These are phyloP conservation scores for Xylaria nigripes DNA, from an alignment of 495 filamentous ascomycete species.

Conservation along the genomic window DNA sequence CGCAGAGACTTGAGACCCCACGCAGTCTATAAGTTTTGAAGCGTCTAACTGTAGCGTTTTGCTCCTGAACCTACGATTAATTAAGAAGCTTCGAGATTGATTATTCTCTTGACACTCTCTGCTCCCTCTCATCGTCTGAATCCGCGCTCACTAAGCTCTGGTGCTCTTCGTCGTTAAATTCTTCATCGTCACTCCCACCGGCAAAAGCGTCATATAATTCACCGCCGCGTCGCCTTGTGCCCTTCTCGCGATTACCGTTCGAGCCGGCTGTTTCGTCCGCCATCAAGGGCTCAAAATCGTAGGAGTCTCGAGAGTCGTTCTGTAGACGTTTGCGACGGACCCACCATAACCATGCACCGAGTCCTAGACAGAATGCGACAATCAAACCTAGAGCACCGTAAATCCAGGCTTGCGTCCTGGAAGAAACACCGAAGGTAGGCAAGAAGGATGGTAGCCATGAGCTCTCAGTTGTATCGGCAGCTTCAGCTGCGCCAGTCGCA, in stretches of 20 bases:
- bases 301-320: slow-evolving; percentile 71
- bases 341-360: slow-evolving; percentile 72
- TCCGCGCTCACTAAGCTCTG: slow-evolving; percentile 17
- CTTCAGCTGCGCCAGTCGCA: slow-evolving; percentile 23
- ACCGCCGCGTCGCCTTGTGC: slow-evolving; percentile 54
- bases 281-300: slow-evolving; percentile 89
- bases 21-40: background rate
- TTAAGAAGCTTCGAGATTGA: background rate
- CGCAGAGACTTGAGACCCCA: background rate
- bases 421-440: slow-evolving; percentile 88
- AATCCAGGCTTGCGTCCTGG: slow-evolving; percentile 88
- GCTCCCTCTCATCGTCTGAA: slow-evolving; percentile 12
- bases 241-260: slow-evolving; percentile 22
- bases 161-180: slow-evolving; percentile 50
- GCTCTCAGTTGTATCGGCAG: slow-evolving; percentile 33
- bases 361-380: slow-evolving; percentile 68
- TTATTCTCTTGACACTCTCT: background rate
- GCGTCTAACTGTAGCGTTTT: background rate
- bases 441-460: slow-evolving; percentile 82
- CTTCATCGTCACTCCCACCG: slow-evolving; percentile 62
- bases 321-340: slow-evolving; percentile 67
- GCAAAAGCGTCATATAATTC: slow-evolving; percentile 95
- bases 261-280: slow-evolving; percentile 64
- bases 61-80: background rate
- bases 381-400: slow-evolving; percentile 81